These are phyloP conservation scores for Selaginella moellendorffii DNA, from an alignment of 75 land plant genomes.

Conservation along the genomic window DNA sequence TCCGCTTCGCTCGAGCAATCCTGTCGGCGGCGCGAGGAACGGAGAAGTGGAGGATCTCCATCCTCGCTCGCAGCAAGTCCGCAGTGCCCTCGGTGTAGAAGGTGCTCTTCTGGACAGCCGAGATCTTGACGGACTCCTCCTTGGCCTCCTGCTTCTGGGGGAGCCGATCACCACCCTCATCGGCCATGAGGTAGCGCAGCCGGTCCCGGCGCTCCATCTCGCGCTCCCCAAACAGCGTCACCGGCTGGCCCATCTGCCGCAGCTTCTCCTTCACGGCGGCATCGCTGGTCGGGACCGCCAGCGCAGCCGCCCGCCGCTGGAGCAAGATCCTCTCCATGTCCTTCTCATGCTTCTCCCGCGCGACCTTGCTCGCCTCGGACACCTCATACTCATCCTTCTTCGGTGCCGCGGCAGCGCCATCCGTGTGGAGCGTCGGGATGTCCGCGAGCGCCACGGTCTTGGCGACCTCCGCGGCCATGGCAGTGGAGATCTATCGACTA, in stretches of 20 bases:
- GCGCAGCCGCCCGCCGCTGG: constrained; percentile 68
- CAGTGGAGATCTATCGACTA: no score
- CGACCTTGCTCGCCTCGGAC: constrained; percentile 62
- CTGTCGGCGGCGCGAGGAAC: constrained; percentile 47
- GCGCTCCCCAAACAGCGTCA: constrained; percentile 90
- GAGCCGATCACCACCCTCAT: constrained; percentile 73
- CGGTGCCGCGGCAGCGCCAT: neutral
- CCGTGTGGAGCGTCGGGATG: no score
- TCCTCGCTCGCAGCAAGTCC: constrained; percentile 48
- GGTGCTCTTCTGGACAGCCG: constrained; percentile 36
- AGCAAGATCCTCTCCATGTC: constrained; percentile 58
- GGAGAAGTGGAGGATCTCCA: constrained; percentile 57
- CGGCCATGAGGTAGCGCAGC: constrained; percentile 65
- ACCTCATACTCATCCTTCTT: constrained; percentile 41
- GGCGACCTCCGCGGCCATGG: no score
- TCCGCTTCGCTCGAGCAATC: constrained; percentile 47
- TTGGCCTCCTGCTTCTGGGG: constrained; percentile 45
- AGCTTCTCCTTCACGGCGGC: constrained; percentile 68
- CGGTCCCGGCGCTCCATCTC: constrained; percentile 98
- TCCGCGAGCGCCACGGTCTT: no score
- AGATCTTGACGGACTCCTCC: constrained; percentile 35
- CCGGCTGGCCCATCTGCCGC: constrained; percentile 72
- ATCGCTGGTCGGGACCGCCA: constrained; percentile 97
- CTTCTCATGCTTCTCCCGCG: constrained; percentile 74
- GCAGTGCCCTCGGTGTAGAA: constrained; percentile 80